phyloP scores from a whole-genome alignment of 2,329 filamentous ascomycete genomes.

The Alternaria alternata region DNA sequence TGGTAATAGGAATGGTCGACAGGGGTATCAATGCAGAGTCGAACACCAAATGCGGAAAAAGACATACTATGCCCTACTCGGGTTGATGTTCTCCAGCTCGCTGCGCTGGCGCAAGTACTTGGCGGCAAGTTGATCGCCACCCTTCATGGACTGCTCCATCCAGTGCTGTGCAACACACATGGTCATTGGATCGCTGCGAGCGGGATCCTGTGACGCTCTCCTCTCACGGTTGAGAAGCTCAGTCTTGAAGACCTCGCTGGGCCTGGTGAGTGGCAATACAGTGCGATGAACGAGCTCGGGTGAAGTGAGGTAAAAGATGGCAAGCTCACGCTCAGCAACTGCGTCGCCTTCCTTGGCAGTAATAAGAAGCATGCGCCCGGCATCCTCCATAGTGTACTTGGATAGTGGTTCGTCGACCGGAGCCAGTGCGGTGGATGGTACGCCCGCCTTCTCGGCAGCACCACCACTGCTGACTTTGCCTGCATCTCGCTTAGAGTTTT shows the following conservation, averaged over 20 bases:
- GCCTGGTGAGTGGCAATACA: slow-evolving; percentile 82
- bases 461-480: slow-evolving; percentile 38
- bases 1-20: slow-evolving; percentile 3
- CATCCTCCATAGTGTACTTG: slow-evolving; percentile 78
- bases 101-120: slow-evolving; percentile 79
- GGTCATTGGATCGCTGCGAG: slow-evolving; percentile 79
- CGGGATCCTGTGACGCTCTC: slow-evolving; percentile 63
- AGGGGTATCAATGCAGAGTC: slow-evolving; percentile 21
- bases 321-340: slow-evolving; percentile 89
- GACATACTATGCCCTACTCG: slow-evolving; percentile 48
- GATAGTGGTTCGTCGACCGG: slow-evolving; percentile 55
- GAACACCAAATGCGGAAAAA: slow-evolving; percentile 25
- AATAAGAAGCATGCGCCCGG: slow-evolving; percentile 88
- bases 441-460: slow-evolving; percentile 26
- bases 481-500: slow-evolving; percentile 69
- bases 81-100: slow-evolving; percentile 65
- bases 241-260: slow-evolving; percentile 88
- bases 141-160: slow-evolving; percentile 89
- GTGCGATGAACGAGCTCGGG: slow-evolving; percentile 83
- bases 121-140: slow-evolving; percentile 85
- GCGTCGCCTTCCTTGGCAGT: slow-evolving; percentile 91
- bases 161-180: slow-evolving; percentile 97
- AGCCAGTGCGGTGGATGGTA: slow-evolving; percentile 13
- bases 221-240: slow-evolving; percentile 75
- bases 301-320: slow-evolving; percentile 90